Base-by-base conservation (phyloP, 2,329 filamentous ascomycete species). In the Xylariaceae sp. region DNA sequence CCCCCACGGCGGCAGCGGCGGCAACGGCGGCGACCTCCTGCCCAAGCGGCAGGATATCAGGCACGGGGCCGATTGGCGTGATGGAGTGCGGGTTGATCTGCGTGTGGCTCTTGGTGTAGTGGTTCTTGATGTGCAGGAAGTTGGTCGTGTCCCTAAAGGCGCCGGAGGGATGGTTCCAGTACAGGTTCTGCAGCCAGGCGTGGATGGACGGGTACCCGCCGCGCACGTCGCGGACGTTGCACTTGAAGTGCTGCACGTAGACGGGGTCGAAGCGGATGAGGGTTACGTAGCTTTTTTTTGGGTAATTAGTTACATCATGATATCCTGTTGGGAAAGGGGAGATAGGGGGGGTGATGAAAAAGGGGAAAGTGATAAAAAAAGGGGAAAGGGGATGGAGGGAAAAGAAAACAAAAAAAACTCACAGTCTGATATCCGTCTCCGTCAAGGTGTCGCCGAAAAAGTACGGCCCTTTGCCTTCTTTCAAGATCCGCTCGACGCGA, bases 41-140 rank as follows among this genome's bases (percentile, higher is more conserved):
- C 29, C 83, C 83, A 53, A 85, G 66, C 4, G 75, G 76, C 64
- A 96, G 55, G 46, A 98, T 83, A 65, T 94, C 75, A 27, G 89
- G 89, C 56, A 88, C 53, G 4, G 92, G 90, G 0, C 90, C 90
- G 12, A 94, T 59, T 1, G 90, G 89, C 16, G 88, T 90, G 57
- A 98, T 94, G 27, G 71, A 68, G 34, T 69, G 62, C 12, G 78
- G 80, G 62, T 84, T 84, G 59, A 84, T 82, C 66, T 83, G 73
- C 8, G 69, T 70, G 54, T 80, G 75, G 50, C 73, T 78, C 52
- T 71, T 67, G 44, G 76, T 78, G 59, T 77, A 78, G 60, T 82
- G 78, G 61, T 70, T 83, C 76, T 94, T 96, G 69, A 97, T 97
- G 66, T 98, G 92, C 62, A 94, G 78, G 61, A 94, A 95, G 62